Evolutionary conservation across 2,329 filamentous ascomycete genomes (phyloP), one percentile per base, ranked within the genome.

Genomic region (Exserohilum rostratum): DNA sequence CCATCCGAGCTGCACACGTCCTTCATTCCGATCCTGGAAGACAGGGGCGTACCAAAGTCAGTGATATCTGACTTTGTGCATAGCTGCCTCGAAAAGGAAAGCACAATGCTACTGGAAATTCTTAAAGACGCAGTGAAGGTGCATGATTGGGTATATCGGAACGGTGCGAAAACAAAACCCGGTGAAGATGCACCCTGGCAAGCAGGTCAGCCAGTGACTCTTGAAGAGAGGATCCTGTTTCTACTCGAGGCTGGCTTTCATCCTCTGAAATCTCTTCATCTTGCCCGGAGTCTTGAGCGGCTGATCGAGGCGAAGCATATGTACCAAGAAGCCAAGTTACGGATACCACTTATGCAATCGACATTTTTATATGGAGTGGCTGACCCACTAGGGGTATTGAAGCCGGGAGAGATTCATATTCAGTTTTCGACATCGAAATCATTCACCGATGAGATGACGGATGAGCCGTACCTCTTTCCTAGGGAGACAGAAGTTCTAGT

Each of bases 321-420:
- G 0, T 70, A 75, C 1, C 76, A 90, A 7, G 76, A 82, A 38
- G 70, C 78, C 1, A 84, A 83, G 51, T 75, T 90, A 49, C 86
- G 85, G 43, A 83, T 91, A 44, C 81, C 78, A 1, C 75, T 91
- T 0, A 80, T 82, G 0, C 79, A 81, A 6, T 89, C 88, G 0
- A 84, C 87, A 0, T 86, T 85, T 40, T 75, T 86, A 0, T 84
- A 82, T 55, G 91, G 91, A 76, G 81, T 90, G 0, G 83, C 87
- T 0, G 90, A 93, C 68, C 90, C 90, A 20, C 75, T 75, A 0
- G 82, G 81, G 0, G 75, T 84, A 0, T 69, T 93, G 0, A 74
- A 83, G 45, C 86, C 88, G 34, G 84, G 83, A 1, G 86, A 93
- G 61, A 80, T 92, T 0, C 87, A 90, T 33, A 65, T 93, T 0